Base-by-base conservation (phyloP, 176 grass and related monocot genomes). In the Carex cristatella region DNA sequence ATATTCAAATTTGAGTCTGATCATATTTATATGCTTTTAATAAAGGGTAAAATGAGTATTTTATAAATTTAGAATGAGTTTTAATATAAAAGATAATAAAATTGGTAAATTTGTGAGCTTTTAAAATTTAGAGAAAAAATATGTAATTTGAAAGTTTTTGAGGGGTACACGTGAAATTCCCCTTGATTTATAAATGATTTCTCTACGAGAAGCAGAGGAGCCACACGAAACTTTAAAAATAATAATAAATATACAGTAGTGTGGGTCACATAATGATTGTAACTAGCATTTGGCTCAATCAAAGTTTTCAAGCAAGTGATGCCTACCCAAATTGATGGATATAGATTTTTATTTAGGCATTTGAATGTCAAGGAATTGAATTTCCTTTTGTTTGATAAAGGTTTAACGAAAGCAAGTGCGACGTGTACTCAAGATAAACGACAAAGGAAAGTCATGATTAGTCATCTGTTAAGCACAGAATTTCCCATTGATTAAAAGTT, bases 251-350 rank as follows among this genome's bases (percentile, higher is more conserved):
- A 15, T 59, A 33, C 11, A 18, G 58, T 27, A 32, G 12, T 82
- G 60, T 82, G 81, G 63, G 63, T 67, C 81, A 83, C 48, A 27
- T 83, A 83, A 49, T 67, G 46, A 83, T 65, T 30, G 60, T 65
- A 69, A 13, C 74, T 71, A 58, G 28, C 74, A 79, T 58, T 79
- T 57, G 28, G 28, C 11, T 77, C 11, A 32, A 55, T 78, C 51
- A 70, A 42, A 70, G 14, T 18, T 70, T 16, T 69, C 65, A 38
- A 68, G 31, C 72, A 54, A 31, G 64, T 51, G 81, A 83, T 69
- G 61, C 81, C 23, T 83, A 83, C 67, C 59, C 80, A 65, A 48
- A 64, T 81, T 38, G 56, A 81, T 40, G 60, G 56, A 18, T 61
- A 61, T 61, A 40, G 38, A 40, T 40, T 40, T 40, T 40, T 40